phyloP scores from a whole-genome alignment of 2,329 filamentous ascomycete species.

The Sclerotinia nivalis region DNA sequence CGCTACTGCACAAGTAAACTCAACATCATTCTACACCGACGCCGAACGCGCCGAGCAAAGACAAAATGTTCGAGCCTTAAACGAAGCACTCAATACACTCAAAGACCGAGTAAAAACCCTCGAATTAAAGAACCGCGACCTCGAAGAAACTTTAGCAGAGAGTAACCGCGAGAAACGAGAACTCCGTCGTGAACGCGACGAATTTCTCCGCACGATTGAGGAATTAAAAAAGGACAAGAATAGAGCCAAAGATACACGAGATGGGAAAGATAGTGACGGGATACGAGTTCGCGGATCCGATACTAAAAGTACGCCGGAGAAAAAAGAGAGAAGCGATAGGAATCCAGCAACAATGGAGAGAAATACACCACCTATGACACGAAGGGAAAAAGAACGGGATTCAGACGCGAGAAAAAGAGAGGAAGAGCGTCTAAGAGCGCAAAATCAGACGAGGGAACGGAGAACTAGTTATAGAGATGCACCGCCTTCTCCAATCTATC shows the following conservation, averaged over 20 bases:
- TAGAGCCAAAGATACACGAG: neutral
- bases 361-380: conserved; percentile 12
- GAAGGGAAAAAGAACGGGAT: conserved; percentile 16
- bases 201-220: neutral
- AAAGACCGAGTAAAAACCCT: conserved; percentile 18
- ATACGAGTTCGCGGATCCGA: conserved; percentile 11
- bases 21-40: conserved; percentile 2
- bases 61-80: neutral
- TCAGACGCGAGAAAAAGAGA: neutral
- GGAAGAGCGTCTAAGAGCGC: neutral
- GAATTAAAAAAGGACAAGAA: conserved; percentile 9
- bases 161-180: conserved; percentile 16
- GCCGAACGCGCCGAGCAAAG: neutral
- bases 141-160: conserved; percentile 21
- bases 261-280: neutral
- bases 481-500: neutral
- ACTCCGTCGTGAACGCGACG: conserved; percentile 20
- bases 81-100: conserved; percentile 10
- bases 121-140: conserved; percentile 11
- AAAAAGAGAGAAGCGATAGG: conserved; percentile 3
- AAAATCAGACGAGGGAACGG: conserved; percentile 1
- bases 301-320: conserved; percentile 2
- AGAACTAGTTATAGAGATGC: conserved; percentile 9
- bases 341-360: neutral
- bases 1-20: neutral